Evolutionary conservation across 2,329 filamentous ascomycete genomes (phyloP).

Genomic region (Chrysosporium keratinophilum): DNA sequence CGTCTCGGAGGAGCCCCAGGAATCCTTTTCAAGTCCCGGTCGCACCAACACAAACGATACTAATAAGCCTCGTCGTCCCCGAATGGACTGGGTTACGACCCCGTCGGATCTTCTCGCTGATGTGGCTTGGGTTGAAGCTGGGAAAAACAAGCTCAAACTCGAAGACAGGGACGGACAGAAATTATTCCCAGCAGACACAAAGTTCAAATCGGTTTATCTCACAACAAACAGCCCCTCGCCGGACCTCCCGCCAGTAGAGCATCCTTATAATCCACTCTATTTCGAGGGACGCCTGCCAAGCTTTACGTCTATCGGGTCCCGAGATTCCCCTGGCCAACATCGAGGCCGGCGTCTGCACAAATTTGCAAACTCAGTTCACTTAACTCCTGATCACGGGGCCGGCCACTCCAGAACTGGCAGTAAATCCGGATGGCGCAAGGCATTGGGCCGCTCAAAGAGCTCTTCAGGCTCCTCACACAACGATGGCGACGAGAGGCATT

Average conservation of each 20-base stretch:
- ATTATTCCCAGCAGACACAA: constrained; percentile 43
- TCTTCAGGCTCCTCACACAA: constrained; percentile 51
- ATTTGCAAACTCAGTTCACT: constrained; percentile 47
- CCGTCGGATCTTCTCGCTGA: constrained; percentile 84
- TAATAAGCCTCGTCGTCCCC: constrained; percentile 57
- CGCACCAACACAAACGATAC: constrained; percentile 30
- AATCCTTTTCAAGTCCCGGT: constrained; percentile 2
- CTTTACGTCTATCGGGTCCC: constrained; percentile 26
- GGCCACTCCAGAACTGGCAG: constrained; percentile 39
- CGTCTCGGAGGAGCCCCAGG: background rate
- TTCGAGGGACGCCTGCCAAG: constrained; percentile 29
- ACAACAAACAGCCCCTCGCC: background rate
- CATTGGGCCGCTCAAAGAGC: constrained; percentile 42
- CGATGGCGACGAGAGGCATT: constrained; percentile 17
- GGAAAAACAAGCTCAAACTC: constrained; percentile 66
- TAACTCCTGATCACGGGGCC: constrained; percentile 43
- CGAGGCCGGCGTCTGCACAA: constrained; percentile 53
- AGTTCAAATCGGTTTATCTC: constrained; percentile 17
- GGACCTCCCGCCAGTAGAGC: background rate
- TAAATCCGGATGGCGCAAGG: constrained; percentile 45
- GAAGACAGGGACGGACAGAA: constrained; percentile 67
- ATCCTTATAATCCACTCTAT: constrained; percentile 10
- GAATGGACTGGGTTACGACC: constrained; percentile 74
- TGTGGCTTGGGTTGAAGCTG: constrained; percentile 78
- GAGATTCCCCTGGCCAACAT: constrained; percentile 25